phyloP scores from a whole-genome alignment of 2,329 filamentous ascomycete genomes.

The Penicillium occitanis region DNA sequence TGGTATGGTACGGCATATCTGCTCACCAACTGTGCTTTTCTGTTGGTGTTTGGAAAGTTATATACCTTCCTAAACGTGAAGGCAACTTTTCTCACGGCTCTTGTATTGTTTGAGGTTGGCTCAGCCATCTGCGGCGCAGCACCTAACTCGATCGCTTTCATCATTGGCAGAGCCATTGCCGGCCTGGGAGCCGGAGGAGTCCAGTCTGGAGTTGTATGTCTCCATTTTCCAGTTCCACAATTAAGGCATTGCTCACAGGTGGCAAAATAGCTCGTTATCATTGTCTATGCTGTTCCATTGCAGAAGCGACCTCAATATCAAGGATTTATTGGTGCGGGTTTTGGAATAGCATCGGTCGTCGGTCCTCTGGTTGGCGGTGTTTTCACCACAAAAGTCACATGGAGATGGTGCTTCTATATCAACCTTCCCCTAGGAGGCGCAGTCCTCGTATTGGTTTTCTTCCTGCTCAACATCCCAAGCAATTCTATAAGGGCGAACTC shows the following conservation, averaged over 20 bases:
- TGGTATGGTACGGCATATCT: constrained; percentile 38
- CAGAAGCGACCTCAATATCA: constrained; percentile 58
- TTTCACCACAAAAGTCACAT: constrained; percentile 59
- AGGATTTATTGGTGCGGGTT: constrained; percentile 62
- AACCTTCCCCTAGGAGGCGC: constrained; percentile 45
- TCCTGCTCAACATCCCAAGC: constrained; percentile 29
- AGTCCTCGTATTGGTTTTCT: constrained; percentile 34
- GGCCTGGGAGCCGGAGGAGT: constrained; percentile 32
- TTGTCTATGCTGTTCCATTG: constrained; percentile 16
- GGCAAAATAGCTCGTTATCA: constrained; percentile 10
- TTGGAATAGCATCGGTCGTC: constrained; percentile 59
- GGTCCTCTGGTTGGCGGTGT: constrained; percentile 62
- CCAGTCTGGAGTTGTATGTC: constrained; percentile 23
- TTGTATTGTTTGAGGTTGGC: constrained; percentile 46
- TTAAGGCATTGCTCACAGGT: background rate
- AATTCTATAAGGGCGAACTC: background rate
- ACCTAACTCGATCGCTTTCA: constrained; percentile 32
- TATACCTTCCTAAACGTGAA: constrained; percentile 30
- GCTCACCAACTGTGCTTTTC: constrained; percentile 39
- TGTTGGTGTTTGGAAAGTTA: constrained; percentile 43
- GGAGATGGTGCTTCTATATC: constrained; percentile 63
- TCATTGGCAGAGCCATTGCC: constrained; percentile 36
- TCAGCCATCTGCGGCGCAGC: constrained; percentile 45
- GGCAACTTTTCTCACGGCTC: constrained; percentile 41
- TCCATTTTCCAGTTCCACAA: background rate